Evolutionary conservation across 768 basidiomycete genomes (phyloP), one percentile per base, ranked within the genome.

Genomic region (Rhizopogon vesiculosus): DNA sequence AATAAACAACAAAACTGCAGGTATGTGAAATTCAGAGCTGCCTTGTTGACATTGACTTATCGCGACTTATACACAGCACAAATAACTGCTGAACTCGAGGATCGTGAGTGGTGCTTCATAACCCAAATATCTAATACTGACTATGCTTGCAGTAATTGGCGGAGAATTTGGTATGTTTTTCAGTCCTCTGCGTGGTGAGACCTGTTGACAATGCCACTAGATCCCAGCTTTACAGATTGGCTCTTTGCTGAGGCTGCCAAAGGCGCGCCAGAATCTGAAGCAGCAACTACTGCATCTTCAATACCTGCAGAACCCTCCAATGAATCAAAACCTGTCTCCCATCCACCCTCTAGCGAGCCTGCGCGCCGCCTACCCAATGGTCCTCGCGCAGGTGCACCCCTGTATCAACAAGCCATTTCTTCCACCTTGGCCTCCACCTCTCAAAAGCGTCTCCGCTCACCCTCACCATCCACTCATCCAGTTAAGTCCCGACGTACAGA

Each of bases 51-150:
- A 28, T 42, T 52, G 35, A 35, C 56, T 55, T 56, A 55, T 51
- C 12, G 45, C 19, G 25, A 25, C 18, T 25, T 29, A 16, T 54
- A 50, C 65, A 50, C 65, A 89, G 93, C 80, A 46, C 91, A 93
- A 80, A 92, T 96, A 70, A 89, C 87, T n/a, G 73, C 78, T 31
- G 93, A 95, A 72, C 79, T 95, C 46, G 86, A 89, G 73, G 93
- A 94, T 65, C 75, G 91, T 91, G 69, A 65, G 70, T 29, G 56
- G 28, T 16, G 41, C 18, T 51, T 16, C 38, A 4, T 42, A 44
- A 19, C 55, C 41, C 13, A 42, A 12, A 53, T 56, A 39, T 43
- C 44, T 51, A 16, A 46, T 55, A 45, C 56, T 70, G 12, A 69
- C 58, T 57, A 53, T 31, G 25, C 49, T 48, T 42, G 19, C 56